phyloP scores from a whole-genome alignment of 352 stramenopile genomes.

The Pythium phragmitis region DNA sequence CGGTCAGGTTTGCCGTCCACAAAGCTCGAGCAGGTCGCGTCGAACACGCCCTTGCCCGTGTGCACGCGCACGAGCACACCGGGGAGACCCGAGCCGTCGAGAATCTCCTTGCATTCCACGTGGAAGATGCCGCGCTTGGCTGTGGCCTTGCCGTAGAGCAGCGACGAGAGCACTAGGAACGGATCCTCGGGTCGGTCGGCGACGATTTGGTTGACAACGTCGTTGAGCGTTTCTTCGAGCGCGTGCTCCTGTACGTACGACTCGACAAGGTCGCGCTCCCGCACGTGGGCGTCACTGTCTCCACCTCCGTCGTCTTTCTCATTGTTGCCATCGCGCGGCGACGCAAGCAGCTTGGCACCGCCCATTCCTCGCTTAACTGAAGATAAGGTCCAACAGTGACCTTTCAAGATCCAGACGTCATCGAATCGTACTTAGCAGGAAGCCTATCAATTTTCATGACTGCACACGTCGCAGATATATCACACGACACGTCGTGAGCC shows the following conservation, averaged over 20 bases:
- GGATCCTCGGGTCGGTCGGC: slow-evolving; percentile 60
- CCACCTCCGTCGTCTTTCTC: neutral
- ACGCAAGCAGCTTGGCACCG: slow-evolving; percentile 6
- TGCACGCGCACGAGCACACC: slow-evolving; percentile 58
- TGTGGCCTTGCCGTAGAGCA: slow-evolving; percentile 59
- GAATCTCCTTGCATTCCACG: slow-evolving; percentile 53
- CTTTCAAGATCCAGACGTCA: slow-evolving; percentile 14
- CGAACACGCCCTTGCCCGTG: slow-evolving; percentile 68
- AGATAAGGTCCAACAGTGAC: neutral
- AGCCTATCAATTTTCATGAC: neutral
- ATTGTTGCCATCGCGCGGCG: slow-evolving; percentile 7
- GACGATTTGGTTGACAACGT: slow-evolving; percentile 74
- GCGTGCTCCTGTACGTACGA: slow-evolving; percentile 68
- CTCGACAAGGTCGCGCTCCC: slow-evolving; percentile 75
- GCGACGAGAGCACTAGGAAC: slow-evolving; percentile 63
- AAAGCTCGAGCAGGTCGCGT: slow-evolving; percentile 43
- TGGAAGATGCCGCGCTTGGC: slow-evolving; percentile 66
- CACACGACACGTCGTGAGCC: neutral
- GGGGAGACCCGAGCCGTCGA: slow-evolving; percentile 41
- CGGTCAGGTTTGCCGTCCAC: slow-evolving; percentile 39
- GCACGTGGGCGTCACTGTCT: slow-evolving; percentile 26
- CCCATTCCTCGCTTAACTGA: neutral
- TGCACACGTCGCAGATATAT: neutral
- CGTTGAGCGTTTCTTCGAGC: slow-evolving; percentile 66
- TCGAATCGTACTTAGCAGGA: neutral